Evolutionary conservation across 345 rosid species (phyloP).

Genomic region (Excoecaria cochinchinensis): DNA sequence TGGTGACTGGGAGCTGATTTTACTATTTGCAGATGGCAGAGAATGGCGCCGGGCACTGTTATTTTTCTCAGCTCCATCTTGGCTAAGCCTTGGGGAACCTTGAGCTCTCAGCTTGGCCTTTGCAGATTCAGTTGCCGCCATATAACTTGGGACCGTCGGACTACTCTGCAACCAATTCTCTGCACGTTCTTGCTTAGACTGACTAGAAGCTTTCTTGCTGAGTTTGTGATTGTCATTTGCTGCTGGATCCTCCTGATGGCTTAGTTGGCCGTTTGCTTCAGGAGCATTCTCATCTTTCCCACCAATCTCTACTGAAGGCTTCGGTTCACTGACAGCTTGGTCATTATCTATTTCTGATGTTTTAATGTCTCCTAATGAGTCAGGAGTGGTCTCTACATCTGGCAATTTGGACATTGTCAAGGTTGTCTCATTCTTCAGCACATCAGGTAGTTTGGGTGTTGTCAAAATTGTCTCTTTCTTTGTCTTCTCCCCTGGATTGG

Average conservation of each 20-base stretch:
- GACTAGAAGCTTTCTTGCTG: slow-evolving; percentile 45
- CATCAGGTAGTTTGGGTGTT: slow-evolving; percentile 19
- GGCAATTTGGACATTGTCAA: slow-evolving; percentile 22
- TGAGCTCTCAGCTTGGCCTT: slow-evolving; percentile 86
- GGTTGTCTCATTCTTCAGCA: slow-evolving; percentile 28
- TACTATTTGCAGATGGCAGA: slow-evolving; percentile 60
- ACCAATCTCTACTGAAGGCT: slow-evolving; percentile 34
- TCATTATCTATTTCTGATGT: slow-evolving; percentile 33
- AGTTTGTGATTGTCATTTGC: slow-evolving; percentile 53
- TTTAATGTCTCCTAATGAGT: slow-evolving; percentile 40
- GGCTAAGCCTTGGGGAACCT: slow-evolving; percentile 66
- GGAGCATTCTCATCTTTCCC: slow-evolving; percentile 43
- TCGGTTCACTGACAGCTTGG: slow-evolving; percentile 36
- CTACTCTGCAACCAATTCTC: slow-evolving; percentile 67
- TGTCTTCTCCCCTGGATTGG: slow-evolving; percentile 35
- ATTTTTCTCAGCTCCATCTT: slow-evolving; percentile 59
- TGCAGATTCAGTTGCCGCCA: slow-evolving; percentile 90
- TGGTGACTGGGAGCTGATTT: slow-evolving; percentile 71
- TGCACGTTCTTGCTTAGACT: slow-evolving; percentile 52
- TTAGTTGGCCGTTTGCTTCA: slow-evolving; percentile 40
- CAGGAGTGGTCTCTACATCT: slow-evolving; percentile 36
- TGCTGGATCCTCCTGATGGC: slow-evolving; percentile 42
- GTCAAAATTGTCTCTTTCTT: slow-evolving; percentile 25
- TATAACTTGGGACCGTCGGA: slow-evolving; percentile 77
- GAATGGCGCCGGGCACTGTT: slow-evolving; percentile 64